Base-by-base conservation (phyloP, 177 flowering plant genomes). In the Vitis hybrid region DNA sequence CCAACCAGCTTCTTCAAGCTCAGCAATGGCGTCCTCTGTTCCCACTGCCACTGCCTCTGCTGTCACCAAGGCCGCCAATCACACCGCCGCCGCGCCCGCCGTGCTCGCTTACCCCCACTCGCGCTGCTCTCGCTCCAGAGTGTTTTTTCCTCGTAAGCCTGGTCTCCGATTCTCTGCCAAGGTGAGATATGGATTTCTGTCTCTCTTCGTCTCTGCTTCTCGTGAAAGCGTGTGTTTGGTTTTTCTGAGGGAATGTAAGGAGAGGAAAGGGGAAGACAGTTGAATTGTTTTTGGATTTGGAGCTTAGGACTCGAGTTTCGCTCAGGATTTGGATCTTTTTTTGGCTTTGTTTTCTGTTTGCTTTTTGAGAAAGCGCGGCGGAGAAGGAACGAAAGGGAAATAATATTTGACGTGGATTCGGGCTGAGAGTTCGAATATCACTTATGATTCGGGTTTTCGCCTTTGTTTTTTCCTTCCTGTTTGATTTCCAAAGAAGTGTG, bases 1-100 rank as follows among this genome's bases (percentile, higher is more conserved):
- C n/a, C 5, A 11, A 2, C 3, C 9, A 13, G 19, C 61, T 4
- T 49, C 56, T 26, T 48, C 30, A 14, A 60, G 52, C 52, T 26
- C 67, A 60, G 40, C 69, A 78, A 84, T 85, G 87, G 83, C 87
- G 68, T 77, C 88, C 23, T 80, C 83, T 69, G 74, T 82, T 48
- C 77, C 78, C 6, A n/a, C 80, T 11, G 14, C 69, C 14, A 60
- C 86, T 12, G 73, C 83, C 8, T 68, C 80, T 2, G 64, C 80
- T 40, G 65, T 72, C 18, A 52, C 79, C 67, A 78, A 59, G 49
- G 17, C 78, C 65, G 45, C 45, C 45, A 40, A 40, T 40, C 45
- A 40, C 45, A 56, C 73, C 52, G 11, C 78, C 34, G 32, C 62
- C 51, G 9, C 40, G 18, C 54, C 78, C 34, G 32, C 62, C 51